Evolutionary conservation across 768 basidiomycete species (phyloP).

Genomic region (Macrolepiota dolichaula): DNA sequence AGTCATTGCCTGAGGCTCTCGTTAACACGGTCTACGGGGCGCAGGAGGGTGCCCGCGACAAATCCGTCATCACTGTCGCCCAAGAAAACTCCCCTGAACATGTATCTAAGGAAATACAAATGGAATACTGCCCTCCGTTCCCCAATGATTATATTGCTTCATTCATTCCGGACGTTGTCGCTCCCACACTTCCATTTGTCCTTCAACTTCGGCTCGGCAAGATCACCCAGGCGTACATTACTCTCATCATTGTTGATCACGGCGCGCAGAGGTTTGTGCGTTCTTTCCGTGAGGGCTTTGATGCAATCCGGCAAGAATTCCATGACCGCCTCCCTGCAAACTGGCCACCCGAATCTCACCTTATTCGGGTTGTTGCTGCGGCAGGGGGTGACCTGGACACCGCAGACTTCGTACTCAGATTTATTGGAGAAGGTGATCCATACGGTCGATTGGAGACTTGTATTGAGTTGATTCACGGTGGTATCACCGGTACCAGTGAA

Average conservation of each 20-base stretch:
- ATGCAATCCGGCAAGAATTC: neutral
- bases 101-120: too few species aligned
- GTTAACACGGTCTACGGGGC: too few species aligned
- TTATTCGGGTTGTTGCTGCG: neutral
- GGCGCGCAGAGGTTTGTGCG: neutral
- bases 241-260: neutral
- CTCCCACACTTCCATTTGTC: too few species aligned
- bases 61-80: too few species aligned
- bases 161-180: too few species aligned
- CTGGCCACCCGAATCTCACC: neutral
- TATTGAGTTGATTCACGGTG: neutral
- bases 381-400: slow-evolving; percentile 1
- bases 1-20: too few species aligned
- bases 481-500: neutral
- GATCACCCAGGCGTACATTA: neutral
- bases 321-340: neutral
- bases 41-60: too few species aligned
- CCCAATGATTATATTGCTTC: too few species aligned
- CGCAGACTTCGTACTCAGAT: neutral
- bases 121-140: too few species aligned
- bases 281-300: neutral
- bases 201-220: too few species aligned
- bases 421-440: neutral
- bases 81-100: too few species aligned
- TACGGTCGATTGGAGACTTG: neutral